phyloP scores from a whole-genome alignment of 2,329 filamentous ascomycete species.

The Capronia coronata region DNA sequence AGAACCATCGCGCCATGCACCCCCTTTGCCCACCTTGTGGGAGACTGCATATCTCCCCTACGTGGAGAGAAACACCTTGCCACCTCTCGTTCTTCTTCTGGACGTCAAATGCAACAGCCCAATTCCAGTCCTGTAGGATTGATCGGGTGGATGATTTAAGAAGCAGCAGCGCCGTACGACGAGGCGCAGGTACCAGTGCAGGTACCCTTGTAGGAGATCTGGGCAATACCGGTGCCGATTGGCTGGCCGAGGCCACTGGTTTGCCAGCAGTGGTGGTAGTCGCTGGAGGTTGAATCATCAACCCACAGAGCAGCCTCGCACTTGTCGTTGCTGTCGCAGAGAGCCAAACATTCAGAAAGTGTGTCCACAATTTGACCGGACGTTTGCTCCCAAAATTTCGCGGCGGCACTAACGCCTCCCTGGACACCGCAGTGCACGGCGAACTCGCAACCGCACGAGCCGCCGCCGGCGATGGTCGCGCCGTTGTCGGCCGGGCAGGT shows the following conservation, averaged over 20 bases:
- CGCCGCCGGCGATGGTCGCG: constrained; percentile 6
- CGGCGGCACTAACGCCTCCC: constrained; percentile 5
- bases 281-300: constrained; percentile 9
- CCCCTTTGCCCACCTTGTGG: no score
- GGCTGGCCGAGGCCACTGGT: constrained; percentile 8
- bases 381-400: constrained; percentile 14
- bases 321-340: constrained; percentile 18
- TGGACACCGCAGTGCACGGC: constrained; percentile 16
- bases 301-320: constrained; percentile 18
- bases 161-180: constrained; percentile 3
- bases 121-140: no score
- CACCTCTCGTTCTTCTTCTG: no score
- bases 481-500: constrained; percentile 17
- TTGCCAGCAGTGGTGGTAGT: constrained; percentile 21
- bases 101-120: no score
- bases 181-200: constrained; percentile 15
- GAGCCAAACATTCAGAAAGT: constrained; percentile 14
- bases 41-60: no score
- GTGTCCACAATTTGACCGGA: constrained; percentile 4
- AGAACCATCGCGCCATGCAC: no score
- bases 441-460: constrained; percentile 19
- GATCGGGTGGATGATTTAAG: not conserved
- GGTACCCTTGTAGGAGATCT: constrained; percentile 21
- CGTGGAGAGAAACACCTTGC: no score
- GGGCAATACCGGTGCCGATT: constrained; percentile 9